Base-by-base conservation (phyloP, 768 basidiomycete species). In the Podaxis pistillaris region DNA sequence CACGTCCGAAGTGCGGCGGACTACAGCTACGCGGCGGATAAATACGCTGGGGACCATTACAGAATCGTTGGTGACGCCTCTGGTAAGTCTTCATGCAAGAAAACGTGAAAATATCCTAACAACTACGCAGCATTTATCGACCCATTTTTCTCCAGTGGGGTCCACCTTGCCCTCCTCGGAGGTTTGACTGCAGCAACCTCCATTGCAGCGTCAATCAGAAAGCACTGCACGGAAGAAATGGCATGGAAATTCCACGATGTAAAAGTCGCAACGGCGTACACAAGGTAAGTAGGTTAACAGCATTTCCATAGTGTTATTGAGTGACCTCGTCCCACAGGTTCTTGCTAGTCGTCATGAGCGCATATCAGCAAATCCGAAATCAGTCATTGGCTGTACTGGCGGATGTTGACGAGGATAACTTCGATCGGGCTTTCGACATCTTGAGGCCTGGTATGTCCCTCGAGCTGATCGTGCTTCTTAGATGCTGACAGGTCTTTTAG, bases 71-170 rank as follows among this genome's bases (percentile, higher is more conserved):
- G 75, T 6, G 76, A 77, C 53, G 74, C 76, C 15, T 72, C 70
- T 46, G 71, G 73, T 73, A 56, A 44, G 56, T n/a, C 13, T 22
- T 8, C 46, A n/a, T 24, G 30, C 41, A 2, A 46, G 54, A 24
- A 37, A 9, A 7, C 13, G n/a, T 5, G n/a, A 46, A 22, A 26
- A 17, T 36, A 8, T 46, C 5, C 36, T 50, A n/a, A 40, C 22
- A 22, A 15, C 15, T 8, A 5, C 3, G 37, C 15, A 62, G 83
- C 83, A 1, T 86, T 84, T 68, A 86, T 87, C 60, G 86, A 87
- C 65, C 86, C 86, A 0, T 81, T 86, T 72, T 87, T 87, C 73
- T 87, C 86, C 3, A 83, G 81, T 56, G 79, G 79, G 0, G 75
- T 79, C 26, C 79, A 80, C 66, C 71, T 80, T 17, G 79, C 78